Conservation (phyloP, 495 filamentous ascomycete species). For the Stereocaulon alpinum region DNA sequence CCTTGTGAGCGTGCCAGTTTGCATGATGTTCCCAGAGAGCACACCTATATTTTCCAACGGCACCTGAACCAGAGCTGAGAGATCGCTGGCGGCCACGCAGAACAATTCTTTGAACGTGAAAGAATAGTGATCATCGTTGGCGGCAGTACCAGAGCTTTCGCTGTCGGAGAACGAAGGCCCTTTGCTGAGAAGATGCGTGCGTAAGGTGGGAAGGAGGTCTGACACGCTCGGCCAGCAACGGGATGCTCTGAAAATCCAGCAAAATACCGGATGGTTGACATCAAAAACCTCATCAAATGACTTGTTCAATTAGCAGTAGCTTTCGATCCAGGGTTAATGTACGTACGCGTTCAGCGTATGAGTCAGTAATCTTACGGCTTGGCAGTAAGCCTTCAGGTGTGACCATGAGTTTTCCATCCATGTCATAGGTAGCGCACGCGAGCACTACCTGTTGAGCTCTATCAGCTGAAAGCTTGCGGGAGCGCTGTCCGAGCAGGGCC, state of each 20-base stretch:
- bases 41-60: constrained; percentile 55
- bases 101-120: constrained; percentile 78
- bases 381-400: constrained; percentile 74
- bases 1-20: constrained; percentile 40
- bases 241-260: constrained; percentile 77
- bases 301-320: constrained; percentile 24
- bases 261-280: constrained; percentile 67
- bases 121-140: constrained; percentile 44
- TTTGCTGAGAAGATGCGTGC: constrained; percentile 17
- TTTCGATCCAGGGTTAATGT: not conserved
- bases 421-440: constrained; percentile 67
- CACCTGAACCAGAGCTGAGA: constrained; percentile 55
- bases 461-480: constrained; percentile 43
- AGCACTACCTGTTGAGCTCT: constrained; percentile 72
- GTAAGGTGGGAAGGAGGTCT: constrained; percentile 60
- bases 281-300: constrained; percentile 68
- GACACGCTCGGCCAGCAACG: constrained; percentile 61
- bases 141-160: not conserved
- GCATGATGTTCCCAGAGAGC: constrained; percentile 68
- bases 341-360: constrained; percentile 58
- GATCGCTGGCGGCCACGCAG: constrained; percentile 64
- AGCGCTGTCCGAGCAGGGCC: constrained; percentile 46
- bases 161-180: constrained; percentile 27
- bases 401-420: constrained; percentile 64
- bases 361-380: constrained; percentile 65